These are phyloP conservation scores for Geotrichum histeridarum DNA, from an alignment of 1,139 yeast species.

Conservation along the genomic window DNA sequence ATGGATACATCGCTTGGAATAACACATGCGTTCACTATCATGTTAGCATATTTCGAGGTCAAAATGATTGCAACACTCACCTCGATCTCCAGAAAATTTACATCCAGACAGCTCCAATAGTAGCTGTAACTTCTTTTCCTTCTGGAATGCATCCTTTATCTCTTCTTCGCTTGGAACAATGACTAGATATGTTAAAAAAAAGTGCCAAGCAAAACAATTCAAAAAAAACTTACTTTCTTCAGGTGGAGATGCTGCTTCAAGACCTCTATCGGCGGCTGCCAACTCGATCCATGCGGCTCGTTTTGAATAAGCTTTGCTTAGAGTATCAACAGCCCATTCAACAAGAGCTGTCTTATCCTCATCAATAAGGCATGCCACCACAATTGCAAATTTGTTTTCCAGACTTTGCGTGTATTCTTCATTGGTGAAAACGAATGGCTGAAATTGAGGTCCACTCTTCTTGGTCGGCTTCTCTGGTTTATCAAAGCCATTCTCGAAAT, in stretches of 20 bases:
- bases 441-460: neutral
- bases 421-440: slow-evolving; percentile 18
- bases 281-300: slow-evolving; percentile 24
- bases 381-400: slow-evolving; percentile 37
- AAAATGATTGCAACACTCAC: neutral
- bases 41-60: neutral
- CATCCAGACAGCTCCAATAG: slow-evolving; percentile 32
- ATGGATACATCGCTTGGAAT: slow-evolving; percentile 26
- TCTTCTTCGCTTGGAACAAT: slow-evolving; percentile 14
- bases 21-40: slow-evolving; percentile 18
- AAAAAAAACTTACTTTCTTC: slow-evolving; percentile 13
- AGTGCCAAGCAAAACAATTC: neutral
- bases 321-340: slow-evolving; percentile 43
- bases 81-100: slow-evolving; percentile 11
- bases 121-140: slow-evolving; percentile 33
- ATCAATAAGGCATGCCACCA: slow-evolving; percentile 48
- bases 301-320: slow-evolving; percentile 33
- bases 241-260: slow-evolving; percentile 5
- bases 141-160: slow-evolving; percentile 22
- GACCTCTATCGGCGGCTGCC: slow-evolving; percentile 4
- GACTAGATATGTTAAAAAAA: slow-evolving; percentile 9
- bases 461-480: slow-evolving; percentile 25
- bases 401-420: slow-evolving; percentile 25
- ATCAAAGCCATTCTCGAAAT: slow-evolving; percentile 54
- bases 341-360: slow-evolving; percentile 44